phyloP scores from a whole-genome alignment of 1,139 yeast genomes.

The Lodderomyces metapsilosis region DNA sequence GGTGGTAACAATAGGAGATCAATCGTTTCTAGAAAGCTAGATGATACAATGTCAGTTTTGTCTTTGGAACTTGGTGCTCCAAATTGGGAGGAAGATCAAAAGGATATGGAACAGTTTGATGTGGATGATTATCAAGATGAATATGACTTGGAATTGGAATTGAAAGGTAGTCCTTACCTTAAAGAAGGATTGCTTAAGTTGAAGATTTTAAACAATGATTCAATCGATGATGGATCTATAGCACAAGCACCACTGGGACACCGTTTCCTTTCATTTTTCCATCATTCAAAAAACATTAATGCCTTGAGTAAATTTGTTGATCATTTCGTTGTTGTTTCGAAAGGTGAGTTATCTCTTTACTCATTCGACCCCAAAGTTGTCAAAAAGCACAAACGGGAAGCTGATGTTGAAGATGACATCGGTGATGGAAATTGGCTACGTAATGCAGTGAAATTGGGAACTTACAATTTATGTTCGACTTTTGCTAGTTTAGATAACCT shows the following conservation, averaged over 20 bases:
- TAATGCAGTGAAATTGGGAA: conserved; percentile 49
- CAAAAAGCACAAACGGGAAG: conserved; percentile 37
- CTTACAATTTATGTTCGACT: conserved; percentile 49
- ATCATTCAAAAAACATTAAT: conserved; percentile 14
- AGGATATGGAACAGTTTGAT: conserved; percentile 32
- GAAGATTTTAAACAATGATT: conserved; percentile 44
- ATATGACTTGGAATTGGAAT: conserved; percentile 59
- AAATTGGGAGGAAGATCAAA: conserved; percentile 11
- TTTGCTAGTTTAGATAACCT: conserved; percentile 41
- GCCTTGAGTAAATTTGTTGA: conserved; percentile 37
- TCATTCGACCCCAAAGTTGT: conserved; percentile 50
- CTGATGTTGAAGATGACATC: conserved; percentile 23
- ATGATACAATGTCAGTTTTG: conserved; percentile 38
- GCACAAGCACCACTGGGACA: conserved; percentile 5
- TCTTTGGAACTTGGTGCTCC: conserved; percentile 36
- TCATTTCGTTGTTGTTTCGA: conserved; percentile 54
- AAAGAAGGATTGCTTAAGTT: conserved; percentile 70
- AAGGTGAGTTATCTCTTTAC: conserved; percentile 55
- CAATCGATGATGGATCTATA: conserved; percentile 25
- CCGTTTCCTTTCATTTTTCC: conserved; percentile 23
- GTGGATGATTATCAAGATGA: conserved; percentile 48
- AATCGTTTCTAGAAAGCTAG: conserved; percentile 30
- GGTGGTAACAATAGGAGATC: conserved; percentile 34
- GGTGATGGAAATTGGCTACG: conserved; percentile 74
- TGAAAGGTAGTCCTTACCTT: conserved; percentile 75